Conservation (phyloP, 495 filamentous ascomycete genomes). For the Podospora appendiculata region DNA sequence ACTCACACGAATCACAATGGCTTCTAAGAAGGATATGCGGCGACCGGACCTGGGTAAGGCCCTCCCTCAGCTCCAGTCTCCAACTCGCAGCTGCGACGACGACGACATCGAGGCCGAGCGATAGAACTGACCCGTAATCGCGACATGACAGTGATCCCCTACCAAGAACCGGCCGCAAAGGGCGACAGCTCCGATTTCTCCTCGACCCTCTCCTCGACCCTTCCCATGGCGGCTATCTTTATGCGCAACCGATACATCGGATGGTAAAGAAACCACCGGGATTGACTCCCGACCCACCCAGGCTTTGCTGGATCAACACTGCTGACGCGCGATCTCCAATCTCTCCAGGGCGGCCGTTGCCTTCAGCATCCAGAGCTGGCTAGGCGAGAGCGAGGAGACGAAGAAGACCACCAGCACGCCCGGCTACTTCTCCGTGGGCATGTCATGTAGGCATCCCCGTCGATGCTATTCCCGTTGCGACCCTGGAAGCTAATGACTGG, state of each 20-base stretch:
- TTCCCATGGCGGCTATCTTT: constrained; percentile 95
- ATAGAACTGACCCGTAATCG: background rate
- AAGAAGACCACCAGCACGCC: constrained; percentile 61
- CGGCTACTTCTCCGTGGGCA: constrained; percentile 76
- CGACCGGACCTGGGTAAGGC: constrained; percentile 69
- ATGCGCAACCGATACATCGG: constrained; percentile 84
- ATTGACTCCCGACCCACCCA: background rate
- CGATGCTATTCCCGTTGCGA: background rate
- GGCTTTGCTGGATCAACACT: no score
- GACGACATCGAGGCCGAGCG: background rate
- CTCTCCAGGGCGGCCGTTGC: constrained; percentile 67
- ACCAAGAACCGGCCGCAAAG: constrained; percentile 39
- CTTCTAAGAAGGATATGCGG: constrained; percentile 80
- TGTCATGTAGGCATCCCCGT: constrained; percentile 59
- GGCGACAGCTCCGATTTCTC: constrained; percentile 38
- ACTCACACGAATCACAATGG: constrained; percentile 37
- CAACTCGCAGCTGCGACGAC: background rate
- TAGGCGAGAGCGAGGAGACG: constrained; percentile 73
- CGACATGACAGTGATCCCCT: constrained; percentile 37
- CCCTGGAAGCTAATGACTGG: background rate
- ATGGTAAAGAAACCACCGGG: constrained; percentile 47
- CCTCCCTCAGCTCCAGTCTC: background rate
- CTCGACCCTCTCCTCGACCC: constrained; percentile 70
- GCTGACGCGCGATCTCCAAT: background rate
- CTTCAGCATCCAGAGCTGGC: constrained; percentile 77